These are phyloP conservation scores for Musa acuminata DNA, from an alignment of 176 grass and related monocot species.

Conservation along the genomic window DNA sequence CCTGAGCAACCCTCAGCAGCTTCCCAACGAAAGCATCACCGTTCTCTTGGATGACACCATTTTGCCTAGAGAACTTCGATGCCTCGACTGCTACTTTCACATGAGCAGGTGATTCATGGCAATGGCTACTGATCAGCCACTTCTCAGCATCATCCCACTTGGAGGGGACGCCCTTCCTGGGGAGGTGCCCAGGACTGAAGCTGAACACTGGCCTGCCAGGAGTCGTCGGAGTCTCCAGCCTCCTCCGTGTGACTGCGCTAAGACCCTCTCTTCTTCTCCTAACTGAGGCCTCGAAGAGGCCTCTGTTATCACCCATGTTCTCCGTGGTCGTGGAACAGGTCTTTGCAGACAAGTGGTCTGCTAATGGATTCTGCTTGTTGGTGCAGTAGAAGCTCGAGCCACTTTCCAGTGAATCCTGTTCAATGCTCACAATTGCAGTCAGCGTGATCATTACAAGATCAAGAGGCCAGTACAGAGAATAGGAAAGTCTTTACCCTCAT, in stretches of 20 bases:
- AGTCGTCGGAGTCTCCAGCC: conserved; percentile 23
- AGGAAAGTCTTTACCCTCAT: neutral
- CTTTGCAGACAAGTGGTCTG: conserved; percentile 42
- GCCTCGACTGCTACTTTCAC: neutral
- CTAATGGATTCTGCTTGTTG: conserved; percentile 31
- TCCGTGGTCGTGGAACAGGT: conserved; percentile 45
- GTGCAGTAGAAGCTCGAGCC: conserved; percentile 10
- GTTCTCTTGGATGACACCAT: neutral
- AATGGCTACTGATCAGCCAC: conserved; percentile 18
- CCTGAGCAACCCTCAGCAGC: neutral
- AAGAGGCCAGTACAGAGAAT: neutral
- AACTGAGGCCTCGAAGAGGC: conserved; percentile 32
- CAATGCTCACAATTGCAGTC: neutral
- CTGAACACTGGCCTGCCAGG: conserved; percentile 34
- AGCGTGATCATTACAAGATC: neutral
- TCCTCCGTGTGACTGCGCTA: conserved; percentile 19
- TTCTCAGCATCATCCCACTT: conserved; percentile 49
- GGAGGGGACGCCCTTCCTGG: conserved; percentile 56
- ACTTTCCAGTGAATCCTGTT: conserved; percentile 42
- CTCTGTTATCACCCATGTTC: conserved; percentile 40
- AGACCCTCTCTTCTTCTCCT: conserved; percentile 26
- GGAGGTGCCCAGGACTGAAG: conserved; percentile 37
- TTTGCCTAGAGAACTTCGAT: neutral
- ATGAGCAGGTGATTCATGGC: conserved; percentile 15
- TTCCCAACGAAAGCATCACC: neutral